These are phyloP conservation scores for Zasmidium angulare DNA, from an alignment of 2,329 filamentous ascomycete species.

Conservation along the genomic window DNA sequence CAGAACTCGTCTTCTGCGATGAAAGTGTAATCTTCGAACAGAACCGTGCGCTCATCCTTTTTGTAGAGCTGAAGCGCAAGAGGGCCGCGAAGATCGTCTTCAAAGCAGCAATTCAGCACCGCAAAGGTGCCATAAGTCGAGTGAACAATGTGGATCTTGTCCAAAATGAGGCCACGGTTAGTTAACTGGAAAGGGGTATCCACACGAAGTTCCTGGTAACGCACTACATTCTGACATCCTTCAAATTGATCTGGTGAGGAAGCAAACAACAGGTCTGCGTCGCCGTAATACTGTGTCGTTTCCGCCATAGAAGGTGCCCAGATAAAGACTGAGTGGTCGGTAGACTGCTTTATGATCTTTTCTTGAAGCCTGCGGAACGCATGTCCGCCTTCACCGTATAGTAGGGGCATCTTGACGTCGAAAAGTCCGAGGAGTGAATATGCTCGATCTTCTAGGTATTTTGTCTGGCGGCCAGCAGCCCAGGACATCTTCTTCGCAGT, in stretches of 20 bases:
- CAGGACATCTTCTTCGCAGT: constrained; percentile 18
- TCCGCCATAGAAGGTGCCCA: neutral
- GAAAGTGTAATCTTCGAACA: neutral
- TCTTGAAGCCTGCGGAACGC: constrained; percentile 39
- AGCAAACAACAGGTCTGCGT: neutral
- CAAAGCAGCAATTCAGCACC: neutral
- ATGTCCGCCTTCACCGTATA: constrained; percentile 40
- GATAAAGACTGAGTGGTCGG: constrained; percentile 1
- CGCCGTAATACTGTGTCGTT: neutral
- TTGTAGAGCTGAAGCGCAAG: neutral
- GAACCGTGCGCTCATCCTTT: neutral
- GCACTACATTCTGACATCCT: neutral
- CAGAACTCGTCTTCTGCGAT: neutral
- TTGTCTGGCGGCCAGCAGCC: constrained; percentile 8
- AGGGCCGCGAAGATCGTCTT: neutral
- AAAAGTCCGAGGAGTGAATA: constrained; percentile 41
- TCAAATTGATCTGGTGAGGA: neutral
- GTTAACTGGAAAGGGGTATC: neutral
- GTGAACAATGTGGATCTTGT: neutral
- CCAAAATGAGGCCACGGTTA: neutral
- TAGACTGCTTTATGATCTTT: constrained; percentile 19
- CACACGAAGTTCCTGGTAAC: neutral
- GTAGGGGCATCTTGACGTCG: constrained; percentile 43
- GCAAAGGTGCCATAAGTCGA: neutral
- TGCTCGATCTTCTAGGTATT: neutral